Conservation (phyloP, 108 stramenopile genomes). For the Cyclotella kingstonii region DNA sequence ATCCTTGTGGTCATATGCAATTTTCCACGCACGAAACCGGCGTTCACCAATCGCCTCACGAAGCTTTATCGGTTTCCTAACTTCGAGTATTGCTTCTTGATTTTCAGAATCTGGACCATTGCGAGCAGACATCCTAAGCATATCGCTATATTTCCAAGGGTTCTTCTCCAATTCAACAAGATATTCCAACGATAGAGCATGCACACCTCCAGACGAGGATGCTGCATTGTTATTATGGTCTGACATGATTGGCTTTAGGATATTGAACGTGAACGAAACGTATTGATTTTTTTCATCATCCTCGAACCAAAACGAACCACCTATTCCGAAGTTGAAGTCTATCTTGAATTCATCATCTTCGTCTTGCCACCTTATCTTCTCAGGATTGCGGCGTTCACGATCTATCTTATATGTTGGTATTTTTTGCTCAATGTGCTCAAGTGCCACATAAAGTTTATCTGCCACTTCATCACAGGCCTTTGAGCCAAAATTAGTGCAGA, state of each 20-base stretch:
- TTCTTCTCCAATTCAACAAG: slow-evolving; percentile 69
- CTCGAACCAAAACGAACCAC: slow-evolving; percentile 25
- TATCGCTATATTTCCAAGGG: slow-evolving; percentile 67
- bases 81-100: neutral
- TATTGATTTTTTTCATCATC: slow-evolving; percentile 36
- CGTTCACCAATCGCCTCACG: slow-evolving; percentile 83
- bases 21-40: slow-evolving; percentile 63
- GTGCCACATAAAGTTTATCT: slow-evolving; percentile 44
- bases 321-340: slow-evolving; percentile 30
- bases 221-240: slow-evolving; percentile 12
- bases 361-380: slow-evolving; percentile 26
- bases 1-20: slow-evolving; percentile 56
- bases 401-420: slow-evolving; percentile 74
- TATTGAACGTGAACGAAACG: slow-evolving; percentile 44
- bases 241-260: slow-evolving; percentile 43
- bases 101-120: slow-evolving; percentile 4
- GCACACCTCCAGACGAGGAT: slow-evolving; percentile 28
- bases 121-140: slow-evolving; percentile 50
- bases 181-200: slow-evolving; percentile 55
- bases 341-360: slow-evolving; percentile 49
- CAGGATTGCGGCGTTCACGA: slow-evolving; percentile 28
- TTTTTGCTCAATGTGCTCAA: slow-evolving; percentile 74
- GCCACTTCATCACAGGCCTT: slow-evolving; percentile 46
- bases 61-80: slow-evolving; percentile 52
- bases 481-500: slow-evolving; percentile 33